Evolutionary conservation across 2,329 filamentous ascomycete genomes (phyloP).

Genomic region (Talaromyces sp.): DNA sequence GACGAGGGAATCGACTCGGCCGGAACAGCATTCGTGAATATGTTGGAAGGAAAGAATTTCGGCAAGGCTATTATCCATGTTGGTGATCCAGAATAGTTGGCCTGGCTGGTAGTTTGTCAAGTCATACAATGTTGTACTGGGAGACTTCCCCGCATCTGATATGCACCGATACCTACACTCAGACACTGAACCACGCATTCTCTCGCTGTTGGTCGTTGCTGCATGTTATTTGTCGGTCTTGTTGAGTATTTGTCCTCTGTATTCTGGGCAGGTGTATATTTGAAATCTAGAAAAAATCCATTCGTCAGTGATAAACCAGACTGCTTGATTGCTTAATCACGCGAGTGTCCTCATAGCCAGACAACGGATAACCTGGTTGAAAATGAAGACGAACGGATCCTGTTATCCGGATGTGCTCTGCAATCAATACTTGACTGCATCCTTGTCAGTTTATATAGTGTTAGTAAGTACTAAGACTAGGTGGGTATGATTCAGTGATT

Average conservation of each 20-base stretch:
- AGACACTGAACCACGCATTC: not conserved
- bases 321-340: slow-evolving; percentile 1
- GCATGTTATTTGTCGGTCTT: not conserved
- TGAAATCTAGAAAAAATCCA: not conserved
- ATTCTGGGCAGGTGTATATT: not conserved
- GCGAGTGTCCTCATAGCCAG: not conserved
- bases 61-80: slow-evolving; percentile 77
- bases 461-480: not conserved
- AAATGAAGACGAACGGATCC: not conserved
- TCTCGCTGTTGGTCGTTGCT: not conserved
- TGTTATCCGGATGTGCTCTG: not conserved
- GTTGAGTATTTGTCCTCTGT: not conserved
- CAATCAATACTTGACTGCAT: not conserved
- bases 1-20: slow-evolving; percentile 77
- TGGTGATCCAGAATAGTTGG: slow-evolving; percentile 18
- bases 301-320: not conserved
- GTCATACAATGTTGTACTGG: slow-evolving; percentile 1
- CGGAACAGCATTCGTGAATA: slow-evolving; percentile 68
- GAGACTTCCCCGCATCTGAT: slow-evolving; percentile 14
- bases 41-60: slow-evolving; percentile 77
- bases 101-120: not conserved
- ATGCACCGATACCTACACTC: slow-evolving; percentile 7
- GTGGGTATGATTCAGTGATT: not conserved
- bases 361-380: not conserved
- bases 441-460: not conserved